These are phyloP conservation scores for Amanita muscaria DNA, from an alignment of 768 basidiomycete genomes.

Conservation along the genomic window DNA sequence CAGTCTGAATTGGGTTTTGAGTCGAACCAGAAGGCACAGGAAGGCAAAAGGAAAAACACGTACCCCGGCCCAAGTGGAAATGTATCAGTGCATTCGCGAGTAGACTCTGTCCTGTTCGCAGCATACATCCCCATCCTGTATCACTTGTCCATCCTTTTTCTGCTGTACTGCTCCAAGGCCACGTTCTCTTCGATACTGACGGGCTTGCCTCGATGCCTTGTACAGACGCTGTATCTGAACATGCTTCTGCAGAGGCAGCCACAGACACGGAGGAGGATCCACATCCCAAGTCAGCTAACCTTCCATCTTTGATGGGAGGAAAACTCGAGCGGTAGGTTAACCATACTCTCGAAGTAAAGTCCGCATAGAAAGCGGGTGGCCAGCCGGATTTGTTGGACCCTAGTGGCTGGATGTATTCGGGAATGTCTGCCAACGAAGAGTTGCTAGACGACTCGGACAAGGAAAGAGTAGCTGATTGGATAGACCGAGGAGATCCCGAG, in stretches of 20 bases:
- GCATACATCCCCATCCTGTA: slow-evolving; percentile 32
- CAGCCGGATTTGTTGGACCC: slow-evolving; percentile 40
- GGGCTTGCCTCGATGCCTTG: slow-evolving; percentile 4
- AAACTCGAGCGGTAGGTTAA: slow-evolving; percentile 90
- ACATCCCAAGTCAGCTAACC: slow-evolving; percentile 26
- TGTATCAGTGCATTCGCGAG: slow-evolving; percentile 32
- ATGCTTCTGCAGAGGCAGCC: not conserved
- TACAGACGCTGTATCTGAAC: not conserved
- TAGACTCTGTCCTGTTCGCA: slow-evolving; percentile 28
- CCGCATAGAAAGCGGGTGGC: slow-evolving; percentile 79
- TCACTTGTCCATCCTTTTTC: slow-evolving; percentile 59
- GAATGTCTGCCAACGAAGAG: slow-evolving; percentile 7
- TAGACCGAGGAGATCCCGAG: slow-evolving; percentile 31
- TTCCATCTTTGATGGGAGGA: slow-evolving; percentile 63
- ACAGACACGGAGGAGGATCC: slow-evolving; percentile 6
- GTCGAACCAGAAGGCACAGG: not conserved
- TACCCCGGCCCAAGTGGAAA: slow-evolving; percentile 54
- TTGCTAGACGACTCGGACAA: slow-evolving; percentile 16
- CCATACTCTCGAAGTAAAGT: slow-evolving; percentile 86
- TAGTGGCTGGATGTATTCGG: not conserved
- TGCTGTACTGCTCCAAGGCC: slow-evolving; percentile 53
- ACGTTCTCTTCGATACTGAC: slow-evolving; percentile 41
- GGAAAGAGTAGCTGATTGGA: slow-evolving; percentile 31
- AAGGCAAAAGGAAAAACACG: slow-evolving; percentile 18
- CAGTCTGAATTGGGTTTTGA: slow-evolving; percentile 51